phyloP scores from a whole-genome alignment of 2,329 filamentous ascomycete species.

The Fusarium sp. region DNA sequence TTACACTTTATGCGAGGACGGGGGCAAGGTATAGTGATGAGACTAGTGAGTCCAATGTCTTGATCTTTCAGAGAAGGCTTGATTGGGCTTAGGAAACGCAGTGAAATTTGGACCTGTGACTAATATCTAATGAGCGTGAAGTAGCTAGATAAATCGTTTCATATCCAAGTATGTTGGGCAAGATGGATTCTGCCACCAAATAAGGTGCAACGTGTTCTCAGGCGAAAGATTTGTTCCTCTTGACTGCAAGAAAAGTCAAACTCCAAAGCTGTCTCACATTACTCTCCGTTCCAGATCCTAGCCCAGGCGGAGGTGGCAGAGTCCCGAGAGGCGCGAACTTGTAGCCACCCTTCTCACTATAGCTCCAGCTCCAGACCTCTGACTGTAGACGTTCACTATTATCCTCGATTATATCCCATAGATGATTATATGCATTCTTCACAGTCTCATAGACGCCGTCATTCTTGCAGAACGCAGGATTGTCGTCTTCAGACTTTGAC shows the following conservation, averaged over 20 bases:
- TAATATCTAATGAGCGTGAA: background rate
- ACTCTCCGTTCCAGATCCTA: conserved; percentile 31
- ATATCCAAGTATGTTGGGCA: background rate
- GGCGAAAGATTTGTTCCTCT: conserved; percentile 1
- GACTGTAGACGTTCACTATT: conserved; percentile 63
- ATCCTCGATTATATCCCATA: conserved; percentile 71
- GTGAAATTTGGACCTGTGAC: background rate
- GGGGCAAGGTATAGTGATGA: conserved; percentile 6
- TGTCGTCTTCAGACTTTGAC: background rate
- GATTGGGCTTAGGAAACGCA: background rate
- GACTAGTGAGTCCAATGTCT: conserved; percentile 1
- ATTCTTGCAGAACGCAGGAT: conserved; percentile 64
- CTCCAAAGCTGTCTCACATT: conserved; percentile 41
- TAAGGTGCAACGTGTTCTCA: background rate
- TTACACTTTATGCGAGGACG: conserved; percentile 4
- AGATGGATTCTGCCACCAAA: background rate
- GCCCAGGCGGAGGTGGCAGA: conserved; percentile 25
- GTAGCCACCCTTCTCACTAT: conserved; percentile 44
- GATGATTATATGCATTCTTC: conserved; percentile 64
- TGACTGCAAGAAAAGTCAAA: conserved; percentile 36
- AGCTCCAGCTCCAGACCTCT: conserved; percentile 74
- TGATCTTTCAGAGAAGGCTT: conserved; percentile 22
- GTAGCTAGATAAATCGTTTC: too few species aligned
- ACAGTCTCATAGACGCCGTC: conserved; percentile 58
- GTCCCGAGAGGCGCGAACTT: conserved; percentile 42